These are phyloP conservation scores for Ambrosiella cleistominuta DNA, from an alignment of 2,329 filamentous ascomycete genomes.

Conservation along the genomic window DNA sequence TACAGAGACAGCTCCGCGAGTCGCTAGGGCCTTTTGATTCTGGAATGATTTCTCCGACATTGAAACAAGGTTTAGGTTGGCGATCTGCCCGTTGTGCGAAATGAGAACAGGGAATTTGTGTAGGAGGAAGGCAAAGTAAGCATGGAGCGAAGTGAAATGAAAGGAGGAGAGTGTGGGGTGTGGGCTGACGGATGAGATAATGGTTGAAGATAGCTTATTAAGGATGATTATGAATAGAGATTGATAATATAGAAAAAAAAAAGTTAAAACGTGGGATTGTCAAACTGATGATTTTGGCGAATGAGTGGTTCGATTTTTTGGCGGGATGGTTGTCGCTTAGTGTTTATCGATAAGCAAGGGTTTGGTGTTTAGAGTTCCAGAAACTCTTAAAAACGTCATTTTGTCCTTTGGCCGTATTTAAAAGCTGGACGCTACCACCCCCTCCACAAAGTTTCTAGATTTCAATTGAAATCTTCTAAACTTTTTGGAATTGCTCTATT, in stretches of 20 bases:
- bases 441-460: too few relatives aligned
- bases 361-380: background rate
- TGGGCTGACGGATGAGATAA: background rate
- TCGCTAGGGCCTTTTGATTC: constrained; percentile 7
- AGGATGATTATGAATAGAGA: background rate
- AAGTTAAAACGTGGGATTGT: background rate
- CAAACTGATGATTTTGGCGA: background rate
- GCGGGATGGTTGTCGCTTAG: background rate
- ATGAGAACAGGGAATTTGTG: background rate
- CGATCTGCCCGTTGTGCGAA: constrained; percentile 7
- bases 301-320: background rate
- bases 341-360: background rate
- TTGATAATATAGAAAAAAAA: background rate
- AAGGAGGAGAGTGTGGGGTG: background rate
- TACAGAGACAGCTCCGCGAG: background rate
- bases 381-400: too few relatives aligned
- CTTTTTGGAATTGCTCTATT: too few relatives aligned
- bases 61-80: background rate
- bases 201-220: background rate
- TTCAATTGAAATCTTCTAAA: too few relatives aligned
- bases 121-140: background rate
- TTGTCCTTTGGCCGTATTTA: too few relatives aligned
- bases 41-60: constrained; percentile 12
- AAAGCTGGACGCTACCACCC: too few relatives aligned
- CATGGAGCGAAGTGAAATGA: background rate